Percentiles rank a stretch among this genome's conserved stretches.
phyloP scores from a whole-genome alignment of 257 asterid genomes.

The Salvia splendens region DNA sequence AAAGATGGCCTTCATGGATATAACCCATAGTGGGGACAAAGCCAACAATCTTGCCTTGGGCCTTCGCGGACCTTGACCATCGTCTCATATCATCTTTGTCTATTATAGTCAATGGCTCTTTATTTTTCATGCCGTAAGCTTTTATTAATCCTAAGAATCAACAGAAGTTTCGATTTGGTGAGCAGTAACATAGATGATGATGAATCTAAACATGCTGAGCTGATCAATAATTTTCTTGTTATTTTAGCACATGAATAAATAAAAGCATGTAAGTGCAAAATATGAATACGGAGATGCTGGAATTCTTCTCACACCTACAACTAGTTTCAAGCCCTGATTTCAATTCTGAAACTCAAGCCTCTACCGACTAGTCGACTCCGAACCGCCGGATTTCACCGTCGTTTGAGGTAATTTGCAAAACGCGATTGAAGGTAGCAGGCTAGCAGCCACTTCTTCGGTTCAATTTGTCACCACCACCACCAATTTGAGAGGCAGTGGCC shows the following conservation, averaged over 20 bases:
- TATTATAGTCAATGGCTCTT: constrained; percentile 58
- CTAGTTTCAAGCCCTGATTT: no score
- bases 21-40: constrained; percentile 95
- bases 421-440: no score
- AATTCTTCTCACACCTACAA: no score
- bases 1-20: constrained; percentile 89
- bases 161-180: not conserved
- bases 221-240: not conserved
- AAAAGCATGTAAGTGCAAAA: not conserved
- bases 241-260: not conserved
- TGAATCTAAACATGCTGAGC: not conserved
- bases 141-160: constrained; percentile 19
- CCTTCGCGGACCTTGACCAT: constrained; percentile 75
- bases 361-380: no score
- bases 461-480: no score
- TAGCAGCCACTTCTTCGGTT: no score
- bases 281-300: not conserved
- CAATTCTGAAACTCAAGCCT: no score
- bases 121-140: constrained; percentile 41
- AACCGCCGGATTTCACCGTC: no score
- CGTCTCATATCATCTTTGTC: constrained; percentile 68
- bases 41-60: constrained; percentile 64
- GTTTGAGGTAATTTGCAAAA: no score
- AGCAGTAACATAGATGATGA: not conserved
- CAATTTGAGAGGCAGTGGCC: no score